Evolutionary conservation across 1,284 basidiomycete species (phyloP).

Genomic region (Athelia sp.): DNA sequence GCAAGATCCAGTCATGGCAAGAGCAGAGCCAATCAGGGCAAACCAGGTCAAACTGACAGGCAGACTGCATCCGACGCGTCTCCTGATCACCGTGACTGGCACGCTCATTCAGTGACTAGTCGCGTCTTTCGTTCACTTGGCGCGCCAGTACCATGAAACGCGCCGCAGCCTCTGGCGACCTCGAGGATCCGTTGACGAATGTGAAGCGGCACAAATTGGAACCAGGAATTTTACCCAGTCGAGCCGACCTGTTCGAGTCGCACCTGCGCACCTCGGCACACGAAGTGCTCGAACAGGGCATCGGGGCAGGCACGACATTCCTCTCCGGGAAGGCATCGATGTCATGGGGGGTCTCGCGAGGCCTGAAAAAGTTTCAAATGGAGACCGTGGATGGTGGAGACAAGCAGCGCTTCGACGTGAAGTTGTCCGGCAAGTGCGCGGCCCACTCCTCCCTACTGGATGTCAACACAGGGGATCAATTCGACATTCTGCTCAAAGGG

Average conservation of each 20-base stretch:
- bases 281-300: background rate
- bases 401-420: conserved; percentile 30
- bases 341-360: conserved; percentile 35
- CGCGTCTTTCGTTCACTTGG: background rate
- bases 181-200: background rate
- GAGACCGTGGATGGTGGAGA: background rate
- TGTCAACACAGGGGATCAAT: conserved; percentile 29
- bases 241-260: background rate
- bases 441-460: conserved; percentile 22
- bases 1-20: no score
- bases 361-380: conserved; percentile 17
- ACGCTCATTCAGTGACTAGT: no score
- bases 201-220: background rate
- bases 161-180: background rate
- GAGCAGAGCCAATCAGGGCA: no score
- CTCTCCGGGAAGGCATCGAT: conserved; percentile 37
- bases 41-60: no score
- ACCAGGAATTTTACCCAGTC: background rate
- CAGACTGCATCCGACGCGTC: no score
- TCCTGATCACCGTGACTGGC: no score
- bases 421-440: conserved; percentile 27
- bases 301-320: conserved; percentile 22
- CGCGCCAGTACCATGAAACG: background rate
- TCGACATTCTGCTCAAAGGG: conserved; percentile 41
- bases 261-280: background rate